Conservation (phyloP, 192 early-diverging fungal species). For the Backusella luteola region DNA sequence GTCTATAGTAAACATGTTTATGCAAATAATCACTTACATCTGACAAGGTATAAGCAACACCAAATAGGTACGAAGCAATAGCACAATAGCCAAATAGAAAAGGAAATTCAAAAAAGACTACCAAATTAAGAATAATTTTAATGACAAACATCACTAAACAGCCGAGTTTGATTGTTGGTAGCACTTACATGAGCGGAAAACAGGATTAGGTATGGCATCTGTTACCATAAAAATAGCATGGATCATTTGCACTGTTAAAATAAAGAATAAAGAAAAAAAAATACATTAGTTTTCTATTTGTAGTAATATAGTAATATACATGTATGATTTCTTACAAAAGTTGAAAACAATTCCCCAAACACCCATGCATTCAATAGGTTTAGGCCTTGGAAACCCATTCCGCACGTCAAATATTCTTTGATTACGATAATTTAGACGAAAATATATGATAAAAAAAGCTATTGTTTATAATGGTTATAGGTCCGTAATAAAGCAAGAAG, state of each 20-base stretch:
- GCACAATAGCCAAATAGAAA: constrained; percentile 10
- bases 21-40: constrained; percentile 1
- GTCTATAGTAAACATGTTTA: neutral
- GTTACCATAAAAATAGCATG: neutral
- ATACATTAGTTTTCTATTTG: neutral
- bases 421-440: constrained; percentile 7
- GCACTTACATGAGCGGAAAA: constrained; percentile 9
- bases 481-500: neutral
- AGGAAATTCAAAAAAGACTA: constrained; percentile 6
- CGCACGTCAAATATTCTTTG: constrained; percentile 10
- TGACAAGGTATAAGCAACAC: constrained; percentile 10
- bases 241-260: constrained; percentile 2
- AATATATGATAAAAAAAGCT: neutral
- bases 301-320: neutral
- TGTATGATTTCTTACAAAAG: neutral
- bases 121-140: neutral
- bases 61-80: constrained; percentile 6
- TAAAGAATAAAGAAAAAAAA: neutral
- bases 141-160: neutral
- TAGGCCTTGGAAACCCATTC: constrained; percentile 12
- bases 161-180: neutral
- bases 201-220: constrained; percentile 6
- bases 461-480: neutral
- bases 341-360: neutral
- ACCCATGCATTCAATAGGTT: constrained; percentile 5